Evolutionary conservation across 306 rosid species (phyloP).

Genomic region (Crotalaria pallida): DNA sequence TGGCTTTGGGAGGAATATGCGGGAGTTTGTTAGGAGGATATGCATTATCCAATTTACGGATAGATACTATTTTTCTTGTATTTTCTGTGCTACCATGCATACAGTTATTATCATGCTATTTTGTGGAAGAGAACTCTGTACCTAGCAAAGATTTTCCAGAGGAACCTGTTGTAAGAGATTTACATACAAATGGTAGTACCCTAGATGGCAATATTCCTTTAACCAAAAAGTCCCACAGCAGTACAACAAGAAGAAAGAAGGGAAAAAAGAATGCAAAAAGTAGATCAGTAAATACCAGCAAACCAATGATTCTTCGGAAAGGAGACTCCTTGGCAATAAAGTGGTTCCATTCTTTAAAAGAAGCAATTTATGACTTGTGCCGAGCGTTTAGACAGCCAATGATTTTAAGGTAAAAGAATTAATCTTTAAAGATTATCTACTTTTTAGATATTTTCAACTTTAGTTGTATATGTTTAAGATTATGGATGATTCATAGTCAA

Average conservation of each 20-base stretch:
- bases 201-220: constrained; percentile 32
- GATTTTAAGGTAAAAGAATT: constrained; percentile 58
- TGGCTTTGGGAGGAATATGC: constrained; percentile 84
- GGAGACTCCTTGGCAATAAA: constrained; percentile 34
- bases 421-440: neutral
- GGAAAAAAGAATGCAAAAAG: constrained; percentile 29
- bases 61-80: constrained; percentile 60
- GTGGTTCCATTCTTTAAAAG: constrained; percentile 58
- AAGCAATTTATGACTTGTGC: constrained; percentile 52
- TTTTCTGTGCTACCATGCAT: constrained; percentile 61
- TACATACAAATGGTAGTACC: constrained; percentile 23
- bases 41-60: constrained; percentile 59
- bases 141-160: constrained; percentile 26
- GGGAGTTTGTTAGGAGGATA: constrained; percentile 81
- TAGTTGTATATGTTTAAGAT: constrained; percentile 1
- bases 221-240: constrained; percentile 28
- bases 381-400: constrained; percentile 64
- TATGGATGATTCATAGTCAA: neutral
- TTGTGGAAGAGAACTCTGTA: constrained; percentile 58
- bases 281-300: constrained; percentile 24
- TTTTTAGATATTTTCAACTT: neutral
- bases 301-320: constrained; percentile 28
- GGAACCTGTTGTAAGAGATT: constrained; percentile 24
- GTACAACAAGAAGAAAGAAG: constrained; percentile 57
- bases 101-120: constrained; percentile 68